phyloP scores from a whole-genome alignment of 129 eudicot genomes.

The Escallonia herrerae region DNA sequence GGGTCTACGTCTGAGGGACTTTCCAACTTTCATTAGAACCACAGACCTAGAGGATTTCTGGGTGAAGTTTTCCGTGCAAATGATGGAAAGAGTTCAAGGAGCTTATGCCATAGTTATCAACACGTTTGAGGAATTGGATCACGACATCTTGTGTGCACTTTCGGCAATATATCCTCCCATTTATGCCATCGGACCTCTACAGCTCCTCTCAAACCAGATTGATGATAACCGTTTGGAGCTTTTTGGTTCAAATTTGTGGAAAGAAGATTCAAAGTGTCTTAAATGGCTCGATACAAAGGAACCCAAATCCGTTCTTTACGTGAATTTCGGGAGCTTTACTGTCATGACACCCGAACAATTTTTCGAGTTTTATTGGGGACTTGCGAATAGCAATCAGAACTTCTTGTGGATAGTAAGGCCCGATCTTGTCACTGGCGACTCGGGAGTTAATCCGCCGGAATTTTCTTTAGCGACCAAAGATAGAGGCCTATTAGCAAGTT shows the following conservation, averaged over 20 bases:
- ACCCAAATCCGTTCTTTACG: background rate
- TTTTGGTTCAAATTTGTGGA: conserved; percentile 2
- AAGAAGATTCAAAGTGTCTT: conserved; percentile 1
- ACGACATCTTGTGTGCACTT: background rate
- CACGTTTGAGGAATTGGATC: background rate
- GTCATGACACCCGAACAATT: background rate
- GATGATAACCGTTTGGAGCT: background rate
- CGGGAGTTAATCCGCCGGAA: background rate
- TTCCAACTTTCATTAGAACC: conserved; percentile 24
- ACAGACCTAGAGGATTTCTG: conserved; percentile 29
- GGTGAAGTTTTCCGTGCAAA: conserved; percentile 16
- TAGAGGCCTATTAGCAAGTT: conserved; percentile 4
- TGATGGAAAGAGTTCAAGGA: conserved; percentile 4
- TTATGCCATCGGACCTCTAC: background rate
- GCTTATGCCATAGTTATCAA: background rate
- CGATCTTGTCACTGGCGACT: conserved; percentile 1
- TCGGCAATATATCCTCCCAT: background rate
- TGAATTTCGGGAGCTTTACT: background rate
- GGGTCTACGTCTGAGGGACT: conserved; percentile 23
- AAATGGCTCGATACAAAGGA: conserved; percentile 1
- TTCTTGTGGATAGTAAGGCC: conserved; percentile 7
- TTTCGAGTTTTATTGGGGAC: conserved; percentile 1
- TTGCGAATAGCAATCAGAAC: conserved; percentile 2
- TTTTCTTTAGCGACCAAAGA: background rate
- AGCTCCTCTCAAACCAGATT: background rate